These are phyloP conservation scores for Zygnema circumcarinatum DNA, from an alignment of 139 green algal genomes.

Conservation along the genomic window DNA sequence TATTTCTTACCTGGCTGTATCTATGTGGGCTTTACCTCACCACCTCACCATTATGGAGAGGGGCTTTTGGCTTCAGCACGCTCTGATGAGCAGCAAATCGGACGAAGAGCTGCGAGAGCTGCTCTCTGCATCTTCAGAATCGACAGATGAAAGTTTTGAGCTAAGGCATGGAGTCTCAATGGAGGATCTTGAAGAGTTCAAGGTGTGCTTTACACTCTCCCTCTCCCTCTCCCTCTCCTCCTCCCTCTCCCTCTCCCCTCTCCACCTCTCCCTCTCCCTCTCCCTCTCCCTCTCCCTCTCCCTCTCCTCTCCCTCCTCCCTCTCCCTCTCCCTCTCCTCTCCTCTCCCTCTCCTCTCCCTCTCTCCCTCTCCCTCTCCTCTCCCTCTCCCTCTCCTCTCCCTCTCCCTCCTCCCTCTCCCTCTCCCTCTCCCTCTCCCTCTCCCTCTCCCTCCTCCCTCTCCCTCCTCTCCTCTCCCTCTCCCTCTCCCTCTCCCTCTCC, in stretches of 20 bases:
- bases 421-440: too few relatives aligned
- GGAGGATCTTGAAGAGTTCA: neutral
- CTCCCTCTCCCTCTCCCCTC: too few relatives aligned
- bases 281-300: too few relatives aligned
- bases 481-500: constrained; percentile 3
- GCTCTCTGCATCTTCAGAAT: neutral
- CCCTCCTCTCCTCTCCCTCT: neutral
- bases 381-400: neutral
- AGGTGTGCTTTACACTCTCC: too few relatives aligned
- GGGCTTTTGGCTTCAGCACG: constrained; percentile 18
- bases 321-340: too few relatives aligned
- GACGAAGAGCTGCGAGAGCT: constrained; percentile 27
- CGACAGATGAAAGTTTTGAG: neutral
- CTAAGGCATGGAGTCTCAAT: neutral
- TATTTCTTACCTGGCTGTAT: too few relatives aligned
- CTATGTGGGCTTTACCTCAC: too few relatives aligned
- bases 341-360: too few relatives aligned
- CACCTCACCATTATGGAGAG: too few relatives aligned
- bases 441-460: constrained; percentile 10
- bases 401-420: neutral
- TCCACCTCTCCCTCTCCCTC: too few relatives aligned
- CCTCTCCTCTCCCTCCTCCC: too few relatives aligned
- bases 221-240: too few relatives aligned
- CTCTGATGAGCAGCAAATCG: constrained; percentile 32
- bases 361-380: neutral